Conservation (phyloP, 495 filamentous ascomycete species). For the Xylaria intraflava region DNA sequence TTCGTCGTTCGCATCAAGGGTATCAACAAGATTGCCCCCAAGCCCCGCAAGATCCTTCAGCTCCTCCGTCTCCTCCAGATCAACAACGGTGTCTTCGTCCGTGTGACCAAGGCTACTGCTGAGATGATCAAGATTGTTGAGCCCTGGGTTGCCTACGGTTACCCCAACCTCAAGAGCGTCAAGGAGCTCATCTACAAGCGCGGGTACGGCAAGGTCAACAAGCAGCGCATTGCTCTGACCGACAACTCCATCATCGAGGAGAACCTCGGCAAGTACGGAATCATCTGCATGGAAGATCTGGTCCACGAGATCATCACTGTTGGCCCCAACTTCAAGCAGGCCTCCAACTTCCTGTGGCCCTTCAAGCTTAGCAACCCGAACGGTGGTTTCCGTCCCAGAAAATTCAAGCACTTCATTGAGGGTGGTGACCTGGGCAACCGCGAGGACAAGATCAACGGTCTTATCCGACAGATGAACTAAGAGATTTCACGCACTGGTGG, state of each 20-base stretch:
- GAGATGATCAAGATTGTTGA: slow-evolving; percentile 98
- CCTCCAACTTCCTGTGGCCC: slow-evolving; percentile 99
- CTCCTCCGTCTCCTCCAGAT: slow-evolving; percentile 98
- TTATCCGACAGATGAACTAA: slow-evolving; percentile 99
- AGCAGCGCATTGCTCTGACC: slow-evolving; percentile 91
- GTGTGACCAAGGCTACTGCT: slow-evolving; percentile 92
- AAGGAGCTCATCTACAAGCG: slow-evolving; percentile 99
- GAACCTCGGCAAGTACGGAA: slow-evolving; percentile 92
- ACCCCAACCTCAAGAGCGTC: slow-evolving; percentile 97
- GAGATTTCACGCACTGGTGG: slow-evolving; percentile 10
- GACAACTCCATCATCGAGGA: slow-evolving; percentile 98
- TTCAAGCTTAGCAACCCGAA: slow-evolving; percentile 99
- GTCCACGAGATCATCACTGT: slow-evolving; percentile 99
- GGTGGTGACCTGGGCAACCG: slow-evolving; percentile 97
- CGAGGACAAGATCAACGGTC: slow-evolving; percentile 95
- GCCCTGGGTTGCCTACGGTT: slow-evolving; percentile 97
- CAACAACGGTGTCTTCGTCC: slow-evolving; percentile 99
- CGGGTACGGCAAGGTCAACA: slow-evolving; percentile 94
- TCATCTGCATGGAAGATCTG: slow-evolving; percentile 98
- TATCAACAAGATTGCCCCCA: slow-evolving; percentile 99
- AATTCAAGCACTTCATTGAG: slow-evolving; percentile 99
- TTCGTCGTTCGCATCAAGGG: slow-evolving; percentile 99
- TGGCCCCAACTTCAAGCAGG: slow-evolving; percentile 99
- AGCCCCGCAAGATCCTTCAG: slow-evolving; percentile 99
- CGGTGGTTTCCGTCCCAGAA: slow-evolving; percentile 88